Percentiles rank a stretch among this genome's conserved stretches.
Conservation (phyloP, 1,139 yeast genomes). For the Magnusiomyces clavatus region DNA sequence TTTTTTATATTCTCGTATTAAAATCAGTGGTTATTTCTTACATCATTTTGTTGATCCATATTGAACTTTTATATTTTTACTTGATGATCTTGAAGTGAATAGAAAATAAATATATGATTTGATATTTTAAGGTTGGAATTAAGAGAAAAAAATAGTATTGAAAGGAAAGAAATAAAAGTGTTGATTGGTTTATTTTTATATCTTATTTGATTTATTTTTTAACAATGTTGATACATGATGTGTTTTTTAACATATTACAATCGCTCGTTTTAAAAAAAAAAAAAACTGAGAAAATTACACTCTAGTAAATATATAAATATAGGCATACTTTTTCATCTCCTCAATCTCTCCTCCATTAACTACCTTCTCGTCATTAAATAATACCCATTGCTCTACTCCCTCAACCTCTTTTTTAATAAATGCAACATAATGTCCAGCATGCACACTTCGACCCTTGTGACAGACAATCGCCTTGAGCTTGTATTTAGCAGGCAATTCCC, state of each 20-base stretch:
- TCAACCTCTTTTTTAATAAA: slow-evolving; percentile 45
- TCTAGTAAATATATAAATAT: slow-evolving; percentile 35
- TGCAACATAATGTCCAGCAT: slow-evolving; percentile 93
- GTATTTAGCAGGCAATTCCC: slow-evolving; percentile 37
- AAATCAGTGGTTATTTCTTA: background rate
- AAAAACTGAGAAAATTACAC: slow-evolving; percentile 3
- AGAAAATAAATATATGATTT: background rate
- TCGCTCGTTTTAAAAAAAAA: background rate
- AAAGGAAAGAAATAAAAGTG: background rate
- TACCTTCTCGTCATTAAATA: slow-evolving; percentile 92
- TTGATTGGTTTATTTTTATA: background rate
- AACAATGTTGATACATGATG: background rate
- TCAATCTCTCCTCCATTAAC: slow-evolving; percentile 48
- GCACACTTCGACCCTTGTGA: slow-evolving; percentile 91
- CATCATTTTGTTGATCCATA: background rate
- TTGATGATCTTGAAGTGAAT: background rate
- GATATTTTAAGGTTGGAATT: background rate
- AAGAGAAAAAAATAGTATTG: background rate
- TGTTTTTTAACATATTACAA: background rate
- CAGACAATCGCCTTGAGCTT: slow-evolving; percentile 66
- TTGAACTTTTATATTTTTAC: background rate
- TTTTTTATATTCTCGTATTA: background rate
- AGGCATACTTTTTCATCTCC: slow-evolving; percentile 52
- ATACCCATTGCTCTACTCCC: slow-evolving; percentile 51
- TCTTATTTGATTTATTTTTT: background rate